Evolutionary conservation across 768 basidiomycete genomes (phyloP).

Genomic region (Flagelloscypha sp.): DNA sequence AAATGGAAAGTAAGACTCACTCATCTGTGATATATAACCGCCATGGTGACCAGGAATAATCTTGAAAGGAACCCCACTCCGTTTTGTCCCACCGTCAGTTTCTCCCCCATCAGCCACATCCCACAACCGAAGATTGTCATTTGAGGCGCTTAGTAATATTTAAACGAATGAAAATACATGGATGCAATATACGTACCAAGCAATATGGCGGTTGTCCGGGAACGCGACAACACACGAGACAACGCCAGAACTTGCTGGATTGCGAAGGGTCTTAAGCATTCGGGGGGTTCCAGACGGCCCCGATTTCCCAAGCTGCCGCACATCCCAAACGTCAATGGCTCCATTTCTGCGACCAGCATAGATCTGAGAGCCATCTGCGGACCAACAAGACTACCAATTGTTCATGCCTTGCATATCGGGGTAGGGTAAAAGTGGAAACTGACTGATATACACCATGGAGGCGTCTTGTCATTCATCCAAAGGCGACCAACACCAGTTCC

Average conservation of each 20-base stretch:
- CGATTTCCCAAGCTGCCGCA: slow-evolving; percentile 66
- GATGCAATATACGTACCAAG: slow-evolving; percentile 52
- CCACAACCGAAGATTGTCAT: slow-evolving; percentile 92
- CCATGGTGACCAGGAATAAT: slow-evolving; percentile 96
- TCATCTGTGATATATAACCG: slow-evolving; percentile 85
- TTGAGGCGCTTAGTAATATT: slow-evolving; percentile 57
- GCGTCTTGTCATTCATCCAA: slow-evolving; percentile 86
- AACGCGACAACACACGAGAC: slow-evolving; percentile 89
- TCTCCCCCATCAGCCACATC: slow-evolving; percentile 76
- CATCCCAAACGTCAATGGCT: slow-evolving; percentile 90
- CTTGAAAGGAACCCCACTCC: slow-evolving; percentile 82
- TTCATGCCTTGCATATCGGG: slow-evolving; percentile 3
- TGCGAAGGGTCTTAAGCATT: slow-evolving; percentile 73
- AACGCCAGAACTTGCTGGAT: slow-evolving; percentile 82
- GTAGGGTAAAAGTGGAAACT: slow-evolving; percentile 18
- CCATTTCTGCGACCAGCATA: slow-evolving; percentile 89
- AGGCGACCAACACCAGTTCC: slow-evolving; percentile 74
- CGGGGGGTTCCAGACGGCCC: slow-evolving; percentile 61
- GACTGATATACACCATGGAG: slow-evolving; percentile 95
- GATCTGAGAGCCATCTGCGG: slow-evolving; percentile 77
- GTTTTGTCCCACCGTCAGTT: slow-evolving; percentile 54
- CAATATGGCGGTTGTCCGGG: slow-evolving; percentile 87
- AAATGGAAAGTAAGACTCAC: slow-evolving; percentile 40
- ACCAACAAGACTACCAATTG: slow-evolving; percentile 81
- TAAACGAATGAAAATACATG: slow-evolving; percentile 4